Conservation (phyloP, 768 basidiomycete genomes). For the Vararia minispora region DNA sequence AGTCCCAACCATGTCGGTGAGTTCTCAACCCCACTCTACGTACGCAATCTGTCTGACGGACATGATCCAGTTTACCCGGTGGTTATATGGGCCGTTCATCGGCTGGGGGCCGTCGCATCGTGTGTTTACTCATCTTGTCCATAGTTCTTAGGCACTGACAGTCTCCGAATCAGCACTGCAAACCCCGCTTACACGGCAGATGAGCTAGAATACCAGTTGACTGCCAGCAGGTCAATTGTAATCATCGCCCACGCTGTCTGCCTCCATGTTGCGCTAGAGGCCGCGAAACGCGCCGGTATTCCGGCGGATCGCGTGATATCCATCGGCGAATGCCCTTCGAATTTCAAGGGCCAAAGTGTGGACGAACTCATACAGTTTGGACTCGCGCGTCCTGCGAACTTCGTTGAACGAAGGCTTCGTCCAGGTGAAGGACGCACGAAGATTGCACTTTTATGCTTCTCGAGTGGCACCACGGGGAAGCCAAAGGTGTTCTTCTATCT, state of each 20-base stretch:
- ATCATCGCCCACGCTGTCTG: slow-evolving; percentile 22
- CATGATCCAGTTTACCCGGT: slow-evolving; percentile 10
- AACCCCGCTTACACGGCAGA: slow-evolving; percentile 50
- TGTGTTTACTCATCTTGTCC: too few species aligned
- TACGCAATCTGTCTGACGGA: neutral
- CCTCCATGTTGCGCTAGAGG: slow-evolving; percentile 19
- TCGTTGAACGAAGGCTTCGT: slow-evolving; percentile 33
- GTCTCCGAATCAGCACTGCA: slow-evolving; percentile 31
- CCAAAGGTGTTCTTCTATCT: slow-evolving; percentile 18
- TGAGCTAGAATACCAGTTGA: slow-evolving; percentile 49
- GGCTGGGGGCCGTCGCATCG: slow-evolving; percentile 17
- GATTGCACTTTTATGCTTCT: slow-evolving; percentile 60
- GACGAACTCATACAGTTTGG: slow-evolving; percentile 38
- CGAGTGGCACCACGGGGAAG: slow-evolving; percentile 65
- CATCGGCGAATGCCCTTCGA: slow-evolving; percentile 13
- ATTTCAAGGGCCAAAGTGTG: slow-evolving; percentile 21
- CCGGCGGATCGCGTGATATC: slow-evolving; percentile 20
- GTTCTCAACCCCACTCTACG: neutral
- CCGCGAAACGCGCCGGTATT: slow-evolving; percentile 21
- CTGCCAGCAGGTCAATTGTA: slow-evolving; percentile 10
- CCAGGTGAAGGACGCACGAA: slow-evolving; percentile 51
- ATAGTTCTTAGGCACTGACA: too few species aligned
- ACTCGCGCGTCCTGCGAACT: slow-evolving; percentile 23
- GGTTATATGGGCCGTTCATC: slow-evolving; percentile 16
- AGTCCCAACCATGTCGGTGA: slow-evolving; percentile 20